Conservation (phyloP, 2,329 filamentous ascomycete species). For the Plectosphaerella cucumerina region DNA sequence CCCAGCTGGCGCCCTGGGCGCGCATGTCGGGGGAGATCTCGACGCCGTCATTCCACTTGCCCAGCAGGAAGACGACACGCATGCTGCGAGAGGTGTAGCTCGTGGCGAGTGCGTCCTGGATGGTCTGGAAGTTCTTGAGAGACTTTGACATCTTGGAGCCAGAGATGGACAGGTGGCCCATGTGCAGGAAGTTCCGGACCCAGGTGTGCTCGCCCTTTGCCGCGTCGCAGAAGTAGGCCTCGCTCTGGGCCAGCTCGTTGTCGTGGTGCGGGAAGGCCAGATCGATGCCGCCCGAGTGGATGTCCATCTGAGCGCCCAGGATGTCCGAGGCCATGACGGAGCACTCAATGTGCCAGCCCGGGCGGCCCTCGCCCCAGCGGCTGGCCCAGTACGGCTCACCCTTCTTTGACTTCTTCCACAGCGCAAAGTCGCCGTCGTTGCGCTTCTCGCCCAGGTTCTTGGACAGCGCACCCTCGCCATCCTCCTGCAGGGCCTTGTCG, state of each 20-base stretch:
- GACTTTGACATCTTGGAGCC: slow-evolving; percentile 96
- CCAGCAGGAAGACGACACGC: slow-evolving; percentile 82
- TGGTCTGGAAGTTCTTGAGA: slow-evolving; percentile 93
- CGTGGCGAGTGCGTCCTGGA: slow-evolving; percentile 70
- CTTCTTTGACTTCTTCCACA: slow-evolving; percentile 90
- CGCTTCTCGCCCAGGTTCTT: slow-evolving; percentile 64
- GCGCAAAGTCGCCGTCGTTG: slow-evolving; percentile 76
- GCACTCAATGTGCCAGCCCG: slow-evolving; percentile 97
- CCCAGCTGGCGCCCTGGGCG: slow-evolving; percentile 71
- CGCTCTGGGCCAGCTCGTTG: slow-evolving; percentile 86
- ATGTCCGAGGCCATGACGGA: slow-evolving; percentile 90
- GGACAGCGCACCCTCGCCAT: slow-evolving; percentile 81
- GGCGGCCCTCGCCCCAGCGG: slow-evolving; percentile 81
- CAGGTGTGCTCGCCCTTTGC: slow-evolving; percentile 61
- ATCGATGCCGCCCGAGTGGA: slow-evolving; percentile 90
- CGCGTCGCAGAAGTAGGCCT: slow-evolving; percentile 69
- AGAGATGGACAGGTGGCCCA: slow-evolving; percentile 79
- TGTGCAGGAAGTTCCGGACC: slow-evolving; percentile 96
- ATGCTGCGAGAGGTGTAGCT: slow-evolving; percentile 74
- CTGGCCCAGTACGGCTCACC: slow-evolving; percentile 90
- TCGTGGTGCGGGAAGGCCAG: slow-evolving; percentile 89
- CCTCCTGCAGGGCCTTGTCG: slow-evolving; percentile 77
- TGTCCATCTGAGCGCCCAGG: slow-evolving; percentile 81
- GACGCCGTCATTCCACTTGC: slow-evolving; percentile 85
- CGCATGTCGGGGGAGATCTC: slow-evolving; percentile 85